phyloP scores from a whole-genome alignment of 345 rosid species.

The Trapa bicornis region DNA sequence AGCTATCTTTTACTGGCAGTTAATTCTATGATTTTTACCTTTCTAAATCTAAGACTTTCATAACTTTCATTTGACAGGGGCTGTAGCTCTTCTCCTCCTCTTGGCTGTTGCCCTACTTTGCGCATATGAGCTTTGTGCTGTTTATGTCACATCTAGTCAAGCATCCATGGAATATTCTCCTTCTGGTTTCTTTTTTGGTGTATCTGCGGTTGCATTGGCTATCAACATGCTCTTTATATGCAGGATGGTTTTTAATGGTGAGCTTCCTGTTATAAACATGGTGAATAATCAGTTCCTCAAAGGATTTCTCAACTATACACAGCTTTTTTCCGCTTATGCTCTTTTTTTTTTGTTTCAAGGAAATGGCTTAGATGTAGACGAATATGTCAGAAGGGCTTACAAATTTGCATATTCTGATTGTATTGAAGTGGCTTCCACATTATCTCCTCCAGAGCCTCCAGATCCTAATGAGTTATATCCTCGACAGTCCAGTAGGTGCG shows the following conservation, averaged over 20 bases:
- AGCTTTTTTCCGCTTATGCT: constrained; percentile 2
- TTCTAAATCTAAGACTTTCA: constrained; percentile 19
- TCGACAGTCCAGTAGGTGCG: constrained; percentile 81
- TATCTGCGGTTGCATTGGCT: constrained; percentile 94
- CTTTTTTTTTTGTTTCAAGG: constrained; percentile 33
- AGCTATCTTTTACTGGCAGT: constrained; percentile 27
- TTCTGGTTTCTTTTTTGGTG: constrained; percentile 98
- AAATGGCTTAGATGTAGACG: constrained; percentile 96
- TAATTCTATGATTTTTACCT: constrained; percentile 87
- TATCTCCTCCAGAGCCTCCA: constrained; percentile 92
- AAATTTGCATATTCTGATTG: constrained; percentile 98
- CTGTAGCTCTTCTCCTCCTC: constrained; percentile 95
- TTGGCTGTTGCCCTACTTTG: constrained; percentile 89
- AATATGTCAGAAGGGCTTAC: constrained; percentile 92
- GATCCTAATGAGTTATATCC: constrained; percentile 92
- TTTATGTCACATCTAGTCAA: constrained; percentile 86
- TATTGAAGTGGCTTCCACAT: constrained; percentile 85
- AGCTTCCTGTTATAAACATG: constrained; percentile 12
- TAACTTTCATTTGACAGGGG: constrained; percentile 43
- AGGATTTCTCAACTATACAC: constrained; percentile 21
- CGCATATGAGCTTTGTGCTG: constrained; percentile 95
- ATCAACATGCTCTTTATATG: constrained; percentile 98
- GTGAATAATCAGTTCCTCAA: background rate
- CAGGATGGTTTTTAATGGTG: constrained; percentile 97
- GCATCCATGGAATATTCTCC: constrained; percentile 92